Evolutionary conservation across 805 yeast genomes (phyloP), one percentile per base, ranked within the genome.

Genomic region (Yarrowia phangngaensis): DNA sequence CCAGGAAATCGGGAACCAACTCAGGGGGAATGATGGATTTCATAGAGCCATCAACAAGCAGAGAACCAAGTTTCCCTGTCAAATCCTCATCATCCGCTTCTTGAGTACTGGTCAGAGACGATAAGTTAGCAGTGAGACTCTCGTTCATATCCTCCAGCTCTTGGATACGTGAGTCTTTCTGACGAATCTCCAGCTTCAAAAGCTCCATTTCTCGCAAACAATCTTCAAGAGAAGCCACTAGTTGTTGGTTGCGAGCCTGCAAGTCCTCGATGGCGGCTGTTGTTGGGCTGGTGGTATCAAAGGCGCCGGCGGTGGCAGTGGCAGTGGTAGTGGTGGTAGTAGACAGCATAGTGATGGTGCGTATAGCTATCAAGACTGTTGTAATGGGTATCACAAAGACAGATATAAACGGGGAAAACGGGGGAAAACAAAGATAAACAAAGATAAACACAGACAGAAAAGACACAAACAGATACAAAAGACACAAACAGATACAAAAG

Each of bases 131-230:
- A 2, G 41, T 35, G 20, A 30, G 30, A 12, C 16, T 26, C 11
- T 24, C 41, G 12, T 16, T 16, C n/a, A 24, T 20, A 4, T 16
- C 17, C 23, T 38, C 45, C 19, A 38, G 32, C 32, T 38, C 45
- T 8, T 38, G 24, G n/a, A 38, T 38, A 2, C 45, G 23, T 13
- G 35, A 4, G 4, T 19, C 31, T 17, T n/a, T 17, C 23, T 22
- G 26, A 8, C 24, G 41, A 4, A 43, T 38, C 15, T 29, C 49
- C 16, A 43, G 45, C 17, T 29, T 32, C 22, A 31, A 46, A 15
- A 43, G 43, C 19, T 32, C 45, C n/a, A 38, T 38, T 27, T 38
- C 45, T 5, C 32, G 24, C 19, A 38, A 6, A 19, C 45, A 38
- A 4, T 27, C 24, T 9, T 38, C 32, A 13, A 38, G 45, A 3